A percentile compares a stretch with the other conserved stretches of the same genome.
Conservation (phyloP, 305 asterid species). For the Fraxinus greggii region DNA sequence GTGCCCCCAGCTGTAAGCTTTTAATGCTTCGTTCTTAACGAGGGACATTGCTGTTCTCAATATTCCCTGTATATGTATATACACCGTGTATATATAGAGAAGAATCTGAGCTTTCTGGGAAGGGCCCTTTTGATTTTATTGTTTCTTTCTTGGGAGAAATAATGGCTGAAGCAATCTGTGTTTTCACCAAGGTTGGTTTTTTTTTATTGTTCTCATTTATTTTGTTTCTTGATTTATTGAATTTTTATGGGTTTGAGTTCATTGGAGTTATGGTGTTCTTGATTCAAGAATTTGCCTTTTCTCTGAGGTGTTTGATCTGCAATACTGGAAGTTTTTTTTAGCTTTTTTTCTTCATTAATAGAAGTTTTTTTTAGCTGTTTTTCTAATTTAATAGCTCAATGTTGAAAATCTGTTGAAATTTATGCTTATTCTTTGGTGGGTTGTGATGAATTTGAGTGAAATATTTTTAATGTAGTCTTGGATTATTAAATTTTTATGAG, state of each 20-base stretch:
- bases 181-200: neutral
- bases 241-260: neutral
- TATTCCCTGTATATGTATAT: neutral
- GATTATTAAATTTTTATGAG: neutral
- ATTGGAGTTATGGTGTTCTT: neutral
- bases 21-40: constrained; percentile 1
- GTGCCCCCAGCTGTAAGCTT: neutral
- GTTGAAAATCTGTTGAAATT: neutral
- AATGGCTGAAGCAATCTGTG: constrained; percentile 8
- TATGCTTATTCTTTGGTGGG: neutral
- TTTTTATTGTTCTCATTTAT: neutral
- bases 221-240: neutral
- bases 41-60: neutral
- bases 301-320: neutral
- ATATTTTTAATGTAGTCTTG: neutral
- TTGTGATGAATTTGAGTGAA: neutral
- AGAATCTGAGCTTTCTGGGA: neutral
- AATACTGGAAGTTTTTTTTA: neutral
- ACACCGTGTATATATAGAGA: neutral
- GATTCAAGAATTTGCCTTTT: neutral
- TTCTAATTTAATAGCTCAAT: neutral
- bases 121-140: neutral
- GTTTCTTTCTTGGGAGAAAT: constrained; percentile 1
- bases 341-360: neutral
- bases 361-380: neutral